phyloP scores from a whole-genome alignment of 441 rosid genomes.

The Macaranga tanarius region DNA sequence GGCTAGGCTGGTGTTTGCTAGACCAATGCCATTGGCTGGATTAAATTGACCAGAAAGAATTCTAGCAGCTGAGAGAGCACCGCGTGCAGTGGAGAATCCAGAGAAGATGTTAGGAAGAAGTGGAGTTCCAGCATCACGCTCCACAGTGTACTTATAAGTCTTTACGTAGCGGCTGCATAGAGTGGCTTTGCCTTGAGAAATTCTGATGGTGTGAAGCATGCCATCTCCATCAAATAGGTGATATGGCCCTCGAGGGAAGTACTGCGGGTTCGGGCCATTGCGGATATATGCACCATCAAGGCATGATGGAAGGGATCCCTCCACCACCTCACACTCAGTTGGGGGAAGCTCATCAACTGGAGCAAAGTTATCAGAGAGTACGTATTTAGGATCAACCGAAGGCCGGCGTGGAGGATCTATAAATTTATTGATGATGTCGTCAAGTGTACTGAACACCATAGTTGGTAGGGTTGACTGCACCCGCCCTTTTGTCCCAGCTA shows the following conservation, averaged over 20 bases:
- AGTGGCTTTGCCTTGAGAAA: slow-evolving; percentile 52
- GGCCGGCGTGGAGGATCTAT: slow-evolving; percentile 68
- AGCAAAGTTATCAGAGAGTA: slow-evolving; percentile 67
- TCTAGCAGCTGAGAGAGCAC: slow-evolving; percentile 51
- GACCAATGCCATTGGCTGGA: slow-evolving; percentile 64
- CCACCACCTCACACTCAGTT: slow-evolving; percentile 54
- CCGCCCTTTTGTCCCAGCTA: slow-evolving; percentile 19
- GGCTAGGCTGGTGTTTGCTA: slow-evolving; percentile 70
- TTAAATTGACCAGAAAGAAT: slow-evolving; percentile 61
- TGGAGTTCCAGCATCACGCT: slow-evolving; percentile 54
- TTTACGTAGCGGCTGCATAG: slow-evolving; percentile 78
- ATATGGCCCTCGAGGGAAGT: slow-evolving; percentile 80
- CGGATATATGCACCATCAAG: slow-evolving; percentile 80
- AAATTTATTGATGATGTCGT: slow-evolving; percentile 60
- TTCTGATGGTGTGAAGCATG: slow-evolving; percentile 76
- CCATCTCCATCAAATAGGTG: slow-evolving; percentile 92
- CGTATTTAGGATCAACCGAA: slow-evolving; percentile 64
- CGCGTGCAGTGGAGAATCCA: slow-evolving; percentile 62
- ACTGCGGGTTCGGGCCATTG: slow-evolving; percentile 89
- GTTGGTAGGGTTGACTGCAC: slow-evolving; percentile 32
- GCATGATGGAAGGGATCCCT: slow-evolving; percentile 61
- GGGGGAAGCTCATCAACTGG: slow-evolving; percentile 88
- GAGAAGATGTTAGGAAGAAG: slow-evolving; percentile 66
- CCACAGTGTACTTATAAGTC: slow-evolving; percentile 63
- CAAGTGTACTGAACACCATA: slow-evolving; percentile 45